Conservation (phyloP, 202 grass and related monocot genomes). For the Eragrostis tef region DNA sequence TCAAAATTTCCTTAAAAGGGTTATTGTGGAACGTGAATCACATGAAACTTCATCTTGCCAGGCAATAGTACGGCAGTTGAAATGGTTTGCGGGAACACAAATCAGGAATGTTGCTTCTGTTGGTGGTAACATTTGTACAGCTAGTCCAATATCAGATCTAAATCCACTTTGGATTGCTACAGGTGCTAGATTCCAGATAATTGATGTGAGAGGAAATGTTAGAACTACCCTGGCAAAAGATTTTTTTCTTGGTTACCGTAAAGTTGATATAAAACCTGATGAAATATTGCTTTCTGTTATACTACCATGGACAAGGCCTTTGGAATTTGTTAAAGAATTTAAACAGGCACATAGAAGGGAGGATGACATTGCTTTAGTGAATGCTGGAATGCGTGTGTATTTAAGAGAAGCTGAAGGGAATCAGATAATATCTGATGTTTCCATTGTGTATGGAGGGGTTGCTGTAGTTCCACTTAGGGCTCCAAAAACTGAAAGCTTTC, state of each 20-base stretch:
- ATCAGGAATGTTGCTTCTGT: constrained; percentile 96
- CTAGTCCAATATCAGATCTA: constrained; percentile 98
- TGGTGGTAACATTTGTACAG: constrained; percentile 98
- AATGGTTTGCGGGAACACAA: constrained; percentile 99
- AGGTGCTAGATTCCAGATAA: constrained; percentile 76
- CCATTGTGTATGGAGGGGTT: constrained; percentile 84
- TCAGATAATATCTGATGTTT: constrained; percentile 71
- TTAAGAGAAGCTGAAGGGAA: constrained; percentile 60
- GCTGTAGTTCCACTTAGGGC: constrained; percentile 70
- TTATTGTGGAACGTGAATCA: constrained; percentile 50
- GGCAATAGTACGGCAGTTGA: constrained; percentile 82
- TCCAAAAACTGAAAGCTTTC: constrained; percentile 71
- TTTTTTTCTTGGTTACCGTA: constrained; percentile 93
- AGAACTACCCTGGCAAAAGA: constrained; percentile 67
- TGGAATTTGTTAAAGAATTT: constrained; percentile 95
- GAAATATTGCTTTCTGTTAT: constrained; percentile 83
- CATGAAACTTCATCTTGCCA: constrained; percentile 78
- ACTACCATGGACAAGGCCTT: constrained; percentile 82
- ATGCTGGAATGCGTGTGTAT: constrained; percentile 83
- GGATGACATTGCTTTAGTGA: constrained; percentile 98
- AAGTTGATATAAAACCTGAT: constrained; percentile 76
- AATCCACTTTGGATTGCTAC: constrained; percentile 96
- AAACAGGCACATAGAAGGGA: constrained; percentile 97
- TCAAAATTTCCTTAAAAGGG: constrained; percentile 70
- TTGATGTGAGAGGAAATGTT: constrained; percentile 66